Percentiles rank a stretch among this genome's conserved stretches.
Conservation (phyloP, 2,329 filamentous ascomycete genomes). For the Leptographium procerum region DNA sequence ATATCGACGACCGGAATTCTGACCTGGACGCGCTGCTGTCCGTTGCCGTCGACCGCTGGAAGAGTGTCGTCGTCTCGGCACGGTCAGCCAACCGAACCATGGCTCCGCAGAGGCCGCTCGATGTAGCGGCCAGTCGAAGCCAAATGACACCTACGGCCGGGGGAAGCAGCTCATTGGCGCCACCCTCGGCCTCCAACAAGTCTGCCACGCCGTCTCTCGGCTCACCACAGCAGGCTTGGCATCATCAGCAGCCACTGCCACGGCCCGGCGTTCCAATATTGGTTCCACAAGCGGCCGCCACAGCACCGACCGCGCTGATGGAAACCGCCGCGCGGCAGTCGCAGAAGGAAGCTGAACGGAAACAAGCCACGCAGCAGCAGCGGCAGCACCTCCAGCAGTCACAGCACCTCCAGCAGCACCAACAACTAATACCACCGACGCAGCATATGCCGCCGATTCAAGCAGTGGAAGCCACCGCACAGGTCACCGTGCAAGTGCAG, state of each 20-base stretch:
- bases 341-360: conserved; percentile 6
- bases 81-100: conserved; percentile 33
- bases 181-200: not conserved
- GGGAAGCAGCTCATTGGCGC: not conserved
- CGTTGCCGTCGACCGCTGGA: conserved; percentile 51
- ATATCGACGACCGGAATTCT: conserved; percentile 37
- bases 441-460: not conserved
- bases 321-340: not conserved
- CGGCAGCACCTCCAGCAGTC: conserved; percentile 9
- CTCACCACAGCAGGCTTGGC: not conserved
- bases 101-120: conserved; percentile 37
- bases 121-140: conserved; percentile 17
- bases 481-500: not conserved
- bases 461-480: not conserved
- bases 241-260: not conserved
- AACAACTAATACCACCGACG: conserved; percentile 1
- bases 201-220: not conserved
- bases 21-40: conserved; percentile 41
- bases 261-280: not conserved
- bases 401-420: conserved; percentile 3
- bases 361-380: conserved; percentile 1
- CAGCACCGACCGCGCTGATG: not conserved
- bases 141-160: conserved; percentile 1
- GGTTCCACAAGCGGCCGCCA: not conserved
- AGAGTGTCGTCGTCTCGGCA: conserved; percentile 43